Conservation (phyloP, 78 protist species). For the Tieghemostelium lacteum region DNA sequence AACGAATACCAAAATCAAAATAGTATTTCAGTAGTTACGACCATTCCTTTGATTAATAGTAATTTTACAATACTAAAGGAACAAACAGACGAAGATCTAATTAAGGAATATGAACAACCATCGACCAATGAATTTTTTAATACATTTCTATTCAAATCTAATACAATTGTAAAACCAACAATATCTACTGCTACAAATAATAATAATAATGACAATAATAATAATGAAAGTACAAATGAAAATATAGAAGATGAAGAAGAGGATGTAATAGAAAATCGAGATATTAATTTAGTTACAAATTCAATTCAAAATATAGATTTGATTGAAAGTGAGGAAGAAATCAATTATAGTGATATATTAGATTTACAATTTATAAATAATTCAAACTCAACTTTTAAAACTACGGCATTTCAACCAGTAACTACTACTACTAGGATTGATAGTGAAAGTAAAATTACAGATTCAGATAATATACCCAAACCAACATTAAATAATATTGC, state of each 20-base stretch:
- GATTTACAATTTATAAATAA: neutral
- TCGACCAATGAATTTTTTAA: neutral
- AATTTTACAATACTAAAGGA: neutral
- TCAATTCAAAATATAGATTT: too few species aligned
- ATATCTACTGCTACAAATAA: neutral
- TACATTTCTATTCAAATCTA: neutral
- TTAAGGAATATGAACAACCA: slow-evolving; percentile 10
- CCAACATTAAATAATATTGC: neutral
- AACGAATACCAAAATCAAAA: too few species aligned
- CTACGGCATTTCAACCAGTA: neutral
- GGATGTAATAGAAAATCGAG: neutral
- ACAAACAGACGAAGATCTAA: neutral
- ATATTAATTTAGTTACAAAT: neutral
- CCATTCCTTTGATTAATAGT: neutral
- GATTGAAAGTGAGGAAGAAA: slow-evolving; percentile 36
- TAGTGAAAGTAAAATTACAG: neutral
- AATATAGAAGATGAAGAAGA: neutral
- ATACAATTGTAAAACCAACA: neutral
- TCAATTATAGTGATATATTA: slow-evolving; percentile 16
- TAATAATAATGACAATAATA: neutral
- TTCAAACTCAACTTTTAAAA: neutral
- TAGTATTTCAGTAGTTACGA: too few species aligned
- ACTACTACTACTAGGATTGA: neutral
- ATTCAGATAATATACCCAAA: slow-evolving; percentile 6
- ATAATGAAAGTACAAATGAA: neutral